These are phyloP conservation scores for Starmerella bacillaris DNA, from an alignment of 805 yeast genomes.

Conservation along the genomic window DNA sequence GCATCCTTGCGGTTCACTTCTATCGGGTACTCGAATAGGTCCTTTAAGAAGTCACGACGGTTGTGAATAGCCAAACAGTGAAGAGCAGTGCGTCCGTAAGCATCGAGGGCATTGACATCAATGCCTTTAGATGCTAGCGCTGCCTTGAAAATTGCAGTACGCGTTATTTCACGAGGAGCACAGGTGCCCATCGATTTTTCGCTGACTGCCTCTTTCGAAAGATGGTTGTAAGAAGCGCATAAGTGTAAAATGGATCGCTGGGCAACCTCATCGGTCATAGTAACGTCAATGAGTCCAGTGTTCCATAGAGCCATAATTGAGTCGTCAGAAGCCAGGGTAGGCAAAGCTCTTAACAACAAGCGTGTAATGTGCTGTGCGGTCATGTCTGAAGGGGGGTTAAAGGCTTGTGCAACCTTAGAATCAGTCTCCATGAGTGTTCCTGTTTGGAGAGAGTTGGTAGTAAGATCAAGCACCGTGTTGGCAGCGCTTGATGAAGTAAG, in stretches of 20 bases:
- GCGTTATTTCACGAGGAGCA: conserved; percentile 11
- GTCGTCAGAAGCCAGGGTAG: conserved; percentile 46
- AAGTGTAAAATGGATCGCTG: conserved; percentile 66
- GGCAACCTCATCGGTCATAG: conserved; percentile 51
- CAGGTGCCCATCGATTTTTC: conserved; percentile 5
- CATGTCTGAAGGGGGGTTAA: neutral
- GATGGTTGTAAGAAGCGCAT: conserved; percentile 20
- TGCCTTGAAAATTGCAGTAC: conserved; percentile 20
- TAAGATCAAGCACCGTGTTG: too few species aligned
- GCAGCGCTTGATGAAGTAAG: conserved; percentile 16
- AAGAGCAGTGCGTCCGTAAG: conserved; percentile 55
- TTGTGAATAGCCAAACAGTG: conserved; percentile 62
- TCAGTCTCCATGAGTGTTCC: too few species aligned
- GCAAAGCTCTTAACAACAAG: conserved; percentile 51
- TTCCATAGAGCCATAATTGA: conserved; percentile 34
- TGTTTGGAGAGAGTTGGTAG: too few species aligned
- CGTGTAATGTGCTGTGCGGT: conserved; percentile 37
- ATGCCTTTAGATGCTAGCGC: conserved; percentile 18
- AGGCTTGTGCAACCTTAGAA: neutral
- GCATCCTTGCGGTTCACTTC: conserved; percentile 24
- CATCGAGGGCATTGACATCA: conserved; percentile 21
- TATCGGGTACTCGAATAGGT: conserved; percentile 27
- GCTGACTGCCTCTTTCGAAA: conserved; percentile 5
- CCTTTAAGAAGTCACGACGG: conserved; percentile 28
- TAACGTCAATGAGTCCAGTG: conserved; percentile 39